Evolutionary conservation across 1,284 basidiomycete genomes (phyloP).

Genomic region (Gymnopus androsaceus): DNA sequence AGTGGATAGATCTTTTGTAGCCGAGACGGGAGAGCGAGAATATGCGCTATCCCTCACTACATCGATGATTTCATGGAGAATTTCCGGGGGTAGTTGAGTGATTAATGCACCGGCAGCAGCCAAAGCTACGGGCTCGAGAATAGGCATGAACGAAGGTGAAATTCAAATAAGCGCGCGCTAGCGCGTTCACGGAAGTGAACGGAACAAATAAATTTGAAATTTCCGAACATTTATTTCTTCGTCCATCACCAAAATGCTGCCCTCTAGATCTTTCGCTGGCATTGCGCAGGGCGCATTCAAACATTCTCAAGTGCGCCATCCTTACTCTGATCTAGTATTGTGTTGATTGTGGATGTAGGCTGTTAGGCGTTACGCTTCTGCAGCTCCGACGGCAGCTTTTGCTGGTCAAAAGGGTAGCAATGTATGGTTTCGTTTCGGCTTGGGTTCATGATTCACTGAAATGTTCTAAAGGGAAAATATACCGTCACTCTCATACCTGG

Average conservation of each 20-base stretch:
- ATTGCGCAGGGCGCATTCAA: slow-evolving; percentile 53
- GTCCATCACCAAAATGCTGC: slow-evolving; percentile 50
- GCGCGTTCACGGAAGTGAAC: slow-evolving; percentile 8
- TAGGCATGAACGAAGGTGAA: too few species aligned
- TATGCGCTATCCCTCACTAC: too few species aligned
- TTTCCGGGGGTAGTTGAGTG: too few species aligned
- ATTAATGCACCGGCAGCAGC: too few species aligned
- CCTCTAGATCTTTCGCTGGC: slow-evolving; percentile 54
- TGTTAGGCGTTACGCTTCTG: slow-evolving; percentile 66
- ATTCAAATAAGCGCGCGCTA: background rate
- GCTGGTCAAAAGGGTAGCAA: slow-evolving; percentile 85
- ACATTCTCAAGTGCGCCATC: slow-evolving; percentile 43
- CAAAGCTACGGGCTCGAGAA: too few species aligned
- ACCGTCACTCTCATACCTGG: slow-evolving; percentile 91
- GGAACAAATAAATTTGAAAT: slow-evolving; percentile 9
- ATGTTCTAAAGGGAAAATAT: slow-evolving; percentile 82
- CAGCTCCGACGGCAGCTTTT: slow-evolving; percentile 82
- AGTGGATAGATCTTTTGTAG: too few species aligned
- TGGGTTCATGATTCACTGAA: slow-evolving; percentile 10
- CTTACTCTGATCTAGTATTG: background rate
- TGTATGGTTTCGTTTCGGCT: slow-evolving; percentile 48
- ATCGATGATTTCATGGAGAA: too few species aligned
- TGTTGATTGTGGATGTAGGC: slow-evolving; percentile 38
- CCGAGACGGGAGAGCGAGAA: too few species aligned
- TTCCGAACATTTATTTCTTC: slow-evolving; percentile 21